phyloP scores from a whole-genome alignment of 179 eudicot genomes.

The Spergularia azorica region DNA sequence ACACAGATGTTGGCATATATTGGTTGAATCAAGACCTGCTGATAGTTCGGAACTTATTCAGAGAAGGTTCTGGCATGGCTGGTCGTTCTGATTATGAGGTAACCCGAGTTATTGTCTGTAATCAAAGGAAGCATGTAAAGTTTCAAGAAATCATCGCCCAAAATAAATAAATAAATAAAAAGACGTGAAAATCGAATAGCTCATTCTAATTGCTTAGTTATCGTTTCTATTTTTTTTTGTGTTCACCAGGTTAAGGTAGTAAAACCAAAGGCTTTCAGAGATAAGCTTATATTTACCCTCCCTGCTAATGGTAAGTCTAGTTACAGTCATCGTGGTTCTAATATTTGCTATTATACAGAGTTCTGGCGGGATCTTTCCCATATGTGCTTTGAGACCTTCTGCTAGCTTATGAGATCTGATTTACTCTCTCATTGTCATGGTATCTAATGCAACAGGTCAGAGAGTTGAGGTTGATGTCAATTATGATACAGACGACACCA shows the following conservation, averaged over 20 bases:
- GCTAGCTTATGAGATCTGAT: background rate
- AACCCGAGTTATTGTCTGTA: background rate
- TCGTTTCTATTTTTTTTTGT: background rate
- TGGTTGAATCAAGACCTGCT: conserved; percentile 55
- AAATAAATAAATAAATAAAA: too few species aligned
- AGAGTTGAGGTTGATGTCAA: conserved; percentile 59
- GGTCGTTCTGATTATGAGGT: conserved; percentile 62
- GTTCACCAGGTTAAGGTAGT: conserved; percentile 44
- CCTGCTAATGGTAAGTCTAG: conserved; percentile 58
- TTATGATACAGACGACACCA: conserved; percentile 41
- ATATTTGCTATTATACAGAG: too few species aligned
- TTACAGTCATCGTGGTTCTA: background rate
- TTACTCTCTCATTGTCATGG: conserved; percentile 1
- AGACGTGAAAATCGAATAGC: background rate
- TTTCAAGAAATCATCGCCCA: background rate
- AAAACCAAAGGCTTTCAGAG: conserved; percentile 45
- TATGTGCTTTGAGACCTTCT: too few species aligned
- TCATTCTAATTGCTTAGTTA: background rate
- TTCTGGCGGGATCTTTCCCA: too few species aligned
- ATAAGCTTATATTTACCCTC: conserved; percentile 56
- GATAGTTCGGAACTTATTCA: conserved; percentile 38
- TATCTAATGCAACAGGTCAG: conserved; percentile 53
- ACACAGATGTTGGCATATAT: conserved; percentile 57
- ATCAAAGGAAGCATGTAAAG: background rate
- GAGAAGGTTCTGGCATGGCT: conserved; percentile 53